These are phyloP conservation scores for Wallacemonas rigidus DNA, from an alignment of 208 protist genomes.

Conservation along the genomic window DNA sequence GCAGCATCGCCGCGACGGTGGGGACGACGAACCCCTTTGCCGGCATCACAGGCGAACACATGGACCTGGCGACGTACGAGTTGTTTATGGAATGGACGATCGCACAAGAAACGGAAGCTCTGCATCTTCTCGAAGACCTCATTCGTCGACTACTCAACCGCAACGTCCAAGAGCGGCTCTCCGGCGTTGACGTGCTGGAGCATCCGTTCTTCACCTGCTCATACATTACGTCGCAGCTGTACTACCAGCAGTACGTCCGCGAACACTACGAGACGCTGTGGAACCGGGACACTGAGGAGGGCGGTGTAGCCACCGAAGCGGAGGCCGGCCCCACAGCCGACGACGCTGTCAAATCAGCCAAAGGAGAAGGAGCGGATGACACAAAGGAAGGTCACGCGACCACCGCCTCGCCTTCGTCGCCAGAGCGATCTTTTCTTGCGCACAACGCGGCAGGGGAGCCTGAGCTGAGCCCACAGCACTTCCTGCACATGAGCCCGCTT, in stretches of 20 bases:
- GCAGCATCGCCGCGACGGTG: constrained; percentile 18
- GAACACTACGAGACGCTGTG: background rate
- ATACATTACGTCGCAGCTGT: constrained; percentile 81
- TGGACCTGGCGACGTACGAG: constrained; percentile 33
- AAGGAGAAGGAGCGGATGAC: too few relatives aligned
- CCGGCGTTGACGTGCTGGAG: constrained; percentile 69
- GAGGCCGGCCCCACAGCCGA: background rate
- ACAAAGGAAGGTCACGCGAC: background rate
- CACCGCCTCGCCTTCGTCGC: background rate
- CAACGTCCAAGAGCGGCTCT: constrained; percentile 53
- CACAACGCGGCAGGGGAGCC: background rate
- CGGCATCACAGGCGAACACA: constrained; percentile 33
- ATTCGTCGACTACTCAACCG: constrained; percentile 66
- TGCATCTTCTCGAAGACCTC: constrained; percentile 54
- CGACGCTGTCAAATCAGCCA: too few relatives aligned
- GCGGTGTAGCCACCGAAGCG: background rate
- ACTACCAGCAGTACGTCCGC: constrained; percentile 43
- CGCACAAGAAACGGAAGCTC: constrained; percentile 45
- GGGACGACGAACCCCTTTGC: constrained; percentile 7
- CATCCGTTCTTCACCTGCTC: constrained; percentile 86
- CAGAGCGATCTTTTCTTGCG: background rate
- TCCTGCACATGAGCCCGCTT: constrained; percentile 14
- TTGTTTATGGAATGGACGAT: constrained; percentile 46
- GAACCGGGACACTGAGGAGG: background rate
- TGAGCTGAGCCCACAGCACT: constrained; percentile 18